Percentiles rank a stretch among this genome's conserved stretches.
Evolutionary conservation across 2,329 filamentous ascomycete genomes (phyloP).

Genomic region (Trichophyton benhamiae): DNA sequence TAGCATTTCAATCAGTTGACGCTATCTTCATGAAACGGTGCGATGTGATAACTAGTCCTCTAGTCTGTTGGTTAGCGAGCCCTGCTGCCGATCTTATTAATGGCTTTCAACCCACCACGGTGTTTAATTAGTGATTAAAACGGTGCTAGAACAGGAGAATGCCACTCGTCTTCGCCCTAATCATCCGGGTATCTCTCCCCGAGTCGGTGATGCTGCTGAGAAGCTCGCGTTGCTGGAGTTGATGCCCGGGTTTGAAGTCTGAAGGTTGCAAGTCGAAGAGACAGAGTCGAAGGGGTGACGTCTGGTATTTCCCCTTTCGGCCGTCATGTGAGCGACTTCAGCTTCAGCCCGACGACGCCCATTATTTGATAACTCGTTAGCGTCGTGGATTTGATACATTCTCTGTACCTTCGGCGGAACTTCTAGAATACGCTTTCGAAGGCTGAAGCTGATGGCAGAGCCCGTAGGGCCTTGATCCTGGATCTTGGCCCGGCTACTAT

Average conservation of each 20-base stretch:
- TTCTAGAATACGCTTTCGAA: slow-evolving; percentile 1
- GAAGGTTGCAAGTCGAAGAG: neutral
- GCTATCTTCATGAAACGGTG: neutral
- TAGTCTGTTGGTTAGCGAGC: neutral
- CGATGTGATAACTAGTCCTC: neutral
- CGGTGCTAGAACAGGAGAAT: neutral
- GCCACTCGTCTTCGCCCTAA: neutral
- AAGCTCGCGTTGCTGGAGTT: neutral
- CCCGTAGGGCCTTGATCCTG: neutral
- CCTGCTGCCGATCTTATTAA: neutral
- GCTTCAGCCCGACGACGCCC: neutral
- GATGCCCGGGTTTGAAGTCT: neutral
- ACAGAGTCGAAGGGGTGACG: neutral
- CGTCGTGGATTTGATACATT: neutral
- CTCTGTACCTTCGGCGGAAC: neutral
- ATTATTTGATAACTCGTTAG: neutral
- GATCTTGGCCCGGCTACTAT: slow-evolving; percentile 4
- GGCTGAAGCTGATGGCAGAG: neutral
- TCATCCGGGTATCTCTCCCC: neutral
- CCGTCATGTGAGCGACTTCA: neutral
- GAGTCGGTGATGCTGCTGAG: neutral
- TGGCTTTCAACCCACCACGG: neutral
- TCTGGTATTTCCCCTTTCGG: neutral
- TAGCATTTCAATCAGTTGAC: neutral
- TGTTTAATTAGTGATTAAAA: neutral